A percentile compares a stretch with the other conserved stretches of the same genome.
Evolutionary conservation across 1,284 basidiomycete species (phyloP).

Genomic region (Gastroboletus turbinatus): DNA sequence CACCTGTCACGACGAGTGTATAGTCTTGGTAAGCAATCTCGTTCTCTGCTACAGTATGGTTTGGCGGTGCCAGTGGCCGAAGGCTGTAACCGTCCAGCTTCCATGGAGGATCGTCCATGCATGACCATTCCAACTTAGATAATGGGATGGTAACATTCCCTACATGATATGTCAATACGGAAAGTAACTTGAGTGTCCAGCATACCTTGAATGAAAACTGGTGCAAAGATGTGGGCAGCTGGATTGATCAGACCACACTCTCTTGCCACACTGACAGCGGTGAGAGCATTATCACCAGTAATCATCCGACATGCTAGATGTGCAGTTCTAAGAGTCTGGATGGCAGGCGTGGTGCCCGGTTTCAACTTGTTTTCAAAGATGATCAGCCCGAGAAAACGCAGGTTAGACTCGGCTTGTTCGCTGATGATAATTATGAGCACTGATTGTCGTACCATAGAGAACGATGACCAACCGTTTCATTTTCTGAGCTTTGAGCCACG

Average conservation of each 20-base stretch:
- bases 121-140: conserved; percentile 86
- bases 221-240: conserved; percentile 90
- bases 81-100: conserved; percentile 89
- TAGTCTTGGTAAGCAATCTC: conserved; percentile 85
- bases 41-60: conserved; percentile 65
- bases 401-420: conserved; percentile 90
- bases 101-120: conserved; percentile 86
- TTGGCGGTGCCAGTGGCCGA: conserved; percentile 70
- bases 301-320: conserved; percentile 97
- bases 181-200: background rate
- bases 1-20: conserved; percentile 92
- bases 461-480: conserved; percentile 76
- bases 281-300: conserved; percentile 96
- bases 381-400: conserved; percentile 93
- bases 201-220: conserved; percentile 76
- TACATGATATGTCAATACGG: conserved; percentile 24
- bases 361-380: conserved; percentile 99
- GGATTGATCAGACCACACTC: conserved; percentile 92
- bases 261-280: conserved; percentile 94
- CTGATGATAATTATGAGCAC: conserved; percentile 41
- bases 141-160: conserved; percentile 62
- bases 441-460: background rate
- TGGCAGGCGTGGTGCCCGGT: conserved; percentile 88
- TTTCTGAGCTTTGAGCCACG: conserved; percentile 97
- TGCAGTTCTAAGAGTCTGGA: conserved; percentile 85